These are phyloP conservation scores for Dalbergia oliveri DNA, from an alignment of 306 rosid genomes.

Conservation along the genomic window DNA sequence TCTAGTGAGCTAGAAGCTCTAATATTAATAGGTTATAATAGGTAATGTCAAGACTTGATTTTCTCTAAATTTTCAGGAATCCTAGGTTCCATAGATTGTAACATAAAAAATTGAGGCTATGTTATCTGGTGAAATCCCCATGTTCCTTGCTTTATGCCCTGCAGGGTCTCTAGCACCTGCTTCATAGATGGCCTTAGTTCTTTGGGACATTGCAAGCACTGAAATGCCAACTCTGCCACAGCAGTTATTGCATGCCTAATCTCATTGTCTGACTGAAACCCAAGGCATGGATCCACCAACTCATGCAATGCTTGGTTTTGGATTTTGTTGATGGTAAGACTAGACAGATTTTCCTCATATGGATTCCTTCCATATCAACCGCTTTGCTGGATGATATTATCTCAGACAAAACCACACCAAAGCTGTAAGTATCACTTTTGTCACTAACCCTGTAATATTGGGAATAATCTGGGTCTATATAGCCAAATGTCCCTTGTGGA, in stretches of 20 bases:
- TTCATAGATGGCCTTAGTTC: conserved; percentile 62
- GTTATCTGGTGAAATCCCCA: conserved; percentile 39
- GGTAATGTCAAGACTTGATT: no score
- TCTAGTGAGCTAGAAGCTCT: no score
- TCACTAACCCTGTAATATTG: conserved; percentile 62
- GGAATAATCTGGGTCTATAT: conserved; percentile 76
- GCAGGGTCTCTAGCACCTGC: conserved; percentile 51
- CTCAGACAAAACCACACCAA: conserved; percentile 68
- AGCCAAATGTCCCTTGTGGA: conserved; percentile 6
- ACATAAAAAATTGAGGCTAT: background rate
- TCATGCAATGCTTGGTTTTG: conserved; percentile 51
- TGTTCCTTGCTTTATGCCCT: conserved; percentile 39
- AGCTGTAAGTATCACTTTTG: conserved; percentile 75
- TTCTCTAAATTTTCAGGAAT: no score
- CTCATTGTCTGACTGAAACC: conserved; percentile 49
- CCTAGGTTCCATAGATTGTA: no score
- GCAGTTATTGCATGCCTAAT: conserved; percentile 49
- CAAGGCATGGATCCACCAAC: conserved; percentile 58
- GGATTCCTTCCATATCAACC: background rate
- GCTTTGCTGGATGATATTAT: conserved; percentile 64
- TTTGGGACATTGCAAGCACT: conserved; percentile 60
- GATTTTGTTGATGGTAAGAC: conserved; percentile 61
- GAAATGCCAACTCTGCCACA: conserved; percentile 70
- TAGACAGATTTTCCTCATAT: background rate
- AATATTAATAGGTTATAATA: no score